phyloP scores from a whole-genome alignment of 805 yeast species.

The Candida pseudofarinosa region DNA sequence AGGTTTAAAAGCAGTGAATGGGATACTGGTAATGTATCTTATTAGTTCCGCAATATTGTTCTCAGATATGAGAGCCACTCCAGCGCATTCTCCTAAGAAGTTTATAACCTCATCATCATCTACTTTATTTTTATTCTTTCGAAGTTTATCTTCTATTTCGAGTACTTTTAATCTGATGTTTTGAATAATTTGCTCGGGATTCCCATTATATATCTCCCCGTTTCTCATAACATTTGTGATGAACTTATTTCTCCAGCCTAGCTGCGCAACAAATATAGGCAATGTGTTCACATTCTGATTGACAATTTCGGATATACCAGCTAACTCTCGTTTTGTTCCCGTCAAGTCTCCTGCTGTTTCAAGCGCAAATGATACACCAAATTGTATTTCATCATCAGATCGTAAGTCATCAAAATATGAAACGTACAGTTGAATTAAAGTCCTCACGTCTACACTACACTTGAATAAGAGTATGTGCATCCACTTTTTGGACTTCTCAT shows the following conservation, averaged over 20 bases:
- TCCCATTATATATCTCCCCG: conserved; percentile 24
- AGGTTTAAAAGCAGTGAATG: conserved; percentile 64
- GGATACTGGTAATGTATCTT: conserved; percentile 57
- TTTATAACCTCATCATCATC: conserved; percentile 29
- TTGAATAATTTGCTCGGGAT: conserved; percentile 22
- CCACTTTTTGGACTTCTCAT: conserved; percentile 65
- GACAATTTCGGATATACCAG: conserved; percentile 39
- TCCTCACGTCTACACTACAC: conserved; percentile 71
- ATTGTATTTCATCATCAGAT: conserved; percentile 41
- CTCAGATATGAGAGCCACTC: conserved; percentile 28
- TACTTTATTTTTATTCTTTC: conserved; percentile 6
- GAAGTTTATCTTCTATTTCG: conserved; percentile 10
- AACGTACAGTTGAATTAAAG: conserved; percentile 74
- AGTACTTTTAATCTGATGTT: conserved; percentile 23
- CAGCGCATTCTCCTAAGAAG: conserved; percentile 44
- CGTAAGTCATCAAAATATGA: conserved; percentile 37
- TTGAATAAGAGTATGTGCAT: conserved; percentile 50
- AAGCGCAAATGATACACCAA: conserved; percentile 86
- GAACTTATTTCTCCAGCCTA: conserved; percentile 60
- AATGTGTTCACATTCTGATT: conserved; percentile 49
- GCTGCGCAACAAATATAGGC: conserved; percentile 72
- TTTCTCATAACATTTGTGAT: conserved; percentile 30
- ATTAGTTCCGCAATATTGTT: conserved; percentile 44
- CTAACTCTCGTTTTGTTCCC: conserved; percentile 63
- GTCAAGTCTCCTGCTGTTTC: conserved; percentile 77